These are phyloP conservation scores for Petunia hybrid DNA, from an alignment of 305 asterid species.

Conservation along the genomic window DNA sequence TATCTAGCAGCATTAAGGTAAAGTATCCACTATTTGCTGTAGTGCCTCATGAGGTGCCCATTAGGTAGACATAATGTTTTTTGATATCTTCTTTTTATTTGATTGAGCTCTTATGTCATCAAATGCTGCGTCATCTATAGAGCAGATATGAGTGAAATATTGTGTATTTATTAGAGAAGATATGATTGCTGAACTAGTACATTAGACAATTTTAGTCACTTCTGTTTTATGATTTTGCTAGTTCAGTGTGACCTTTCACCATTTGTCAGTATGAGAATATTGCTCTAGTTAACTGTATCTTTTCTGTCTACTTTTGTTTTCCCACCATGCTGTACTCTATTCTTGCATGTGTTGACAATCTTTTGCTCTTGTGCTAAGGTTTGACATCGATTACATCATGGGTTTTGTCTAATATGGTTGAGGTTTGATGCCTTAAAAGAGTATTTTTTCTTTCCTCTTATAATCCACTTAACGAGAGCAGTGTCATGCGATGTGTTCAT, in stretches of 20 bases:
- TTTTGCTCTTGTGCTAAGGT: neutral
- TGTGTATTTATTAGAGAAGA: neutral
- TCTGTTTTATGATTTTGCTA: neutral
- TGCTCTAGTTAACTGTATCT: neutral
- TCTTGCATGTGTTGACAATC: neutral
- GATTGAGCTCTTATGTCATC: slow-evolving; percentile 12
- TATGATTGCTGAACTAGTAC: slow-evolving; percentile 4
- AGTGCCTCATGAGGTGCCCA: neutral
- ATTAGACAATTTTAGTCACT: slow-evolving; percentile 1
- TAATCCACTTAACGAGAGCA: neutral
- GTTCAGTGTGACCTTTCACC: neutral
- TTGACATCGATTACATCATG: slow-evolving; percentile 8
- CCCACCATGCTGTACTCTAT: slow-evolving; percentile 8
- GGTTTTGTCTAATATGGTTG: slow-evolving; percentile 5
- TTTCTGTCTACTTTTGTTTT: neutral
- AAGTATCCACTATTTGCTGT: slow-evolving; percentile 16
- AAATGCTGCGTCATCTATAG: slow-evolving; percentile 16
- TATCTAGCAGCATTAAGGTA: slow-evolving; percentile 99
- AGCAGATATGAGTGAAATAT: neutral
- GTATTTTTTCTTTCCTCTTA: neutral
- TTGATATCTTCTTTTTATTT: neutral
- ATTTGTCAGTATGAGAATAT: slow-evolving; percentile 11
- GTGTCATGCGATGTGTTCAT: neutral
- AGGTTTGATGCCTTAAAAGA: slow-evolving; percentile 14
- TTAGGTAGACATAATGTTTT: neutral